Evolutionary conservation across 2,329 filamentous ascomycete genomes (phyloP).

Genomic region (Cladosporium sp.): DNA sequence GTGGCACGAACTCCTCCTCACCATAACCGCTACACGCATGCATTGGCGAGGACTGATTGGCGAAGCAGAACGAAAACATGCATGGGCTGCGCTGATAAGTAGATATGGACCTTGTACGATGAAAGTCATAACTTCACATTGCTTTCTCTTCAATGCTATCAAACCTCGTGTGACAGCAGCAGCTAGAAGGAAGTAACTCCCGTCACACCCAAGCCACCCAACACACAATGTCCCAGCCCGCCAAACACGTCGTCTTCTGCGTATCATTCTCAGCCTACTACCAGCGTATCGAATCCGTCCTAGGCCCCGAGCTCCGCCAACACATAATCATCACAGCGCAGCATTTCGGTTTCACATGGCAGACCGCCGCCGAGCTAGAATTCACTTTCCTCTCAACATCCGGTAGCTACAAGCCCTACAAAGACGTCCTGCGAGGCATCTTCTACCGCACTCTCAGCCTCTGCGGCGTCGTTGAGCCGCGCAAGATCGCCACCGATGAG

Average conservation of each 20-base stretch:
- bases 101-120: too few relatives aligned
- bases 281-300: slow-evolving; percentile 42
- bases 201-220: not conserved
- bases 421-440: slow-evolving; percentile 44
- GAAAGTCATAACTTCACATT: too few relatives aligned
- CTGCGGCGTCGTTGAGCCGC: slow-evolving; percentile 46
- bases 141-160: too few relatives aligned
- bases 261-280: slow-evolving; percentile 50
- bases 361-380: slow-evolving; percentile 50
- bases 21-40: not conserved
- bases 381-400: slow-evolving; percentile 53
- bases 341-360: slow-evolving; percentile 50
- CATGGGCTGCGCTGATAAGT: not conserved
- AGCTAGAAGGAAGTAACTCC: not conserved
- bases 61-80: not conserved
- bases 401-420: slow-evolving; percentile 46
- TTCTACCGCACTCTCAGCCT: slow-evolving; percentile 53
- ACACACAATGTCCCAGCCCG: not conserved
- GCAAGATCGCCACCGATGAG: slow-evolving; percentile 44
- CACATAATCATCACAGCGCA: slow-evolving; percentile 46
- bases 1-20: not conserved
- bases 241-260: slow-evolving; percentile 35
- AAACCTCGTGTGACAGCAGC: not conserved
- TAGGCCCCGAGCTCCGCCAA: slow-evolving; percentile 44
- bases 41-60: not conserved